phyloP scores from a whole-genome alignment of 2,329 filamentous ascomycete species.

The Colletotrichum salicis region DNA sequence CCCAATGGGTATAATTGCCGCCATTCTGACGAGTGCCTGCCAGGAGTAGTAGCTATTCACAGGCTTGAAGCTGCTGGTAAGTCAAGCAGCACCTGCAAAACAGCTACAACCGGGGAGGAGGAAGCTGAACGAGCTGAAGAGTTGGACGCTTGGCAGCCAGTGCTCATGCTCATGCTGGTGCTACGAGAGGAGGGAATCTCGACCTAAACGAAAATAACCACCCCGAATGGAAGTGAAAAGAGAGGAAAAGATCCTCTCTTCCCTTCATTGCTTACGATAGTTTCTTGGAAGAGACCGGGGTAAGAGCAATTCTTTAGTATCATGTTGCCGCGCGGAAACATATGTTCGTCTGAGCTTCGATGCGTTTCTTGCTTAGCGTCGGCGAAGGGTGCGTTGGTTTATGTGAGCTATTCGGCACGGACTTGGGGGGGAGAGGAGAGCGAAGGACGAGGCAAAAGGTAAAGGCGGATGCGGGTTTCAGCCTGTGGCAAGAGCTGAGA shows the following conservation, averaged over 20 bases:
- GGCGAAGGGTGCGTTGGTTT: constrained; percentile 31
- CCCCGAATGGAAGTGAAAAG: neutral
- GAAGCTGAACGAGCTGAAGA: neutral
- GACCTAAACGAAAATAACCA: neutral
- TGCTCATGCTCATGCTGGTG: constrained; percentile 1
- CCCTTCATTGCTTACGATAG: neutral
- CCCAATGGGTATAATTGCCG: constrained; percentile 1
- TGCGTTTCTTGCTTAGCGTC: constrained; percentile 26
- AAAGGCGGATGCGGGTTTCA: neutral
- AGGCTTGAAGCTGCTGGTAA: neutral
- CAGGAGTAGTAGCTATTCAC: neutral
- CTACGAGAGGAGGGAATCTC: neutral
- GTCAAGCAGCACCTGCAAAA: neutral
- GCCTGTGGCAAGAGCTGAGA: neutral
- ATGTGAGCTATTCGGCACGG: constrained; percentile 25
- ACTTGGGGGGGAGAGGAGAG: neutral
- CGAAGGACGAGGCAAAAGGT: neutral
- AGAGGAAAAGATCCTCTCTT: neutral
- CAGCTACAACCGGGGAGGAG: neutral
- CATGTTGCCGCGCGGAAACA: neutral
- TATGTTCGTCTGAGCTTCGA: constrained; percentile 28
- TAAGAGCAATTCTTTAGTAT: constrained; percentile 19
- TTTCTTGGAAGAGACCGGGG: neutral
- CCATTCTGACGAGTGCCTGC: neutral
- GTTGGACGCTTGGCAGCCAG: neutral